A percentile compares a stretch with the other conserved stretches of the same genome.
phyloP scores from a whole-genome alignment of 2,329 filamentous ascomycete genomes.

The Didymella pinodella region DNA sequence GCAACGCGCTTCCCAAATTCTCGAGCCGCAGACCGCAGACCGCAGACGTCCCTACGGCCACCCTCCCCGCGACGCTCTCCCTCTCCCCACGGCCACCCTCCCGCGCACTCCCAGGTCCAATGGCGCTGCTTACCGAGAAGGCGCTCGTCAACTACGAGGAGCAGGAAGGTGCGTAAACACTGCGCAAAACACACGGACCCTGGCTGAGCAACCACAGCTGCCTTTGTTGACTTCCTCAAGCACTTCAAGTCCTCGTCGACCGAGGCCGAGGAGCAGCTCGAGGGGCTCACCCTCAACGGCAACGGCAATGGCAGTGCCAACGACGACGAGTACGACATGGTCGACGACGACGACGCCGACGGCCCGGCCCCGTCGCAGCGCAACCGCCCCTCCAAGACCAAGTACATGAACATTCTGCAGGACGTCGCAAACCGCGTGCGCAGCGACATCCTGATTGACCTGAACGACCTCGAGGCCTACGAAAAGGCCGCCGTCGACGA shows the following conservation, averaged over 20 bases:
- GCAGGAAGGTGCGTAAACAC: constrained; percentile 73
- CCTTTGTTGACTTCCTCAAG: constrained; percentile 86
- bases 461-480: constrained; percentile 85
- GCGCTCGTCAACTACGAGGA: constrained; percentile 85
- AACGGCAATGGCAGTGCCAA: constrained; percentile 72
- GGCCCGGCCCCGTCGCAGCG: constrained; percentile 60
- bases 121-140: constrained; percentile 86
- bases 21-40: constrained; percentile 14
- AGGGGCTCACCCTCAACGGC: constrained; percentile 85
- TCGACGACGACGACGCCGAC: constrained; percentile 87
- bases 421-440: constrained; percentile 81
- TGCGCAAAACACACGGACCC: constrained; percentile 20
- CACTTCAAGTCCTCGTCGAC: constrained; percentile 84
- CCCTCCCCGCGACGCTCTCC: constrained; percentile 6
- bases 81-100: constrained; percentile 18
- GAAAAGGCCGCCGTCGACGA: constrained; percentile 72
- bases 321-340: constrained; percentile 91
- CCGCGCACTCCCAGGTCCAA: constrained; percentile 53
- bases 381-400: constrained; percentile 67
- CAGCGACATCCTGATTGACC: constrained; percentile 82
- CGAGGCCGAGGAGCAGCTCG: constrained; percentile 80
- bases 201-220: constrained; percentile 61
- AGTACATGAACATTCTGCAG: constrained; percentile 89
- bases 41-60: constrained; percentile 9
- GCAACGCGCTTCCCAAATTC: constrained; percentile 39